These are phyloP conservation scores for Annulohypoxylon stygium DNA, from an alignment of 495 filamentous ascomycete genomes.

Conservation along the genomic window DNA sequence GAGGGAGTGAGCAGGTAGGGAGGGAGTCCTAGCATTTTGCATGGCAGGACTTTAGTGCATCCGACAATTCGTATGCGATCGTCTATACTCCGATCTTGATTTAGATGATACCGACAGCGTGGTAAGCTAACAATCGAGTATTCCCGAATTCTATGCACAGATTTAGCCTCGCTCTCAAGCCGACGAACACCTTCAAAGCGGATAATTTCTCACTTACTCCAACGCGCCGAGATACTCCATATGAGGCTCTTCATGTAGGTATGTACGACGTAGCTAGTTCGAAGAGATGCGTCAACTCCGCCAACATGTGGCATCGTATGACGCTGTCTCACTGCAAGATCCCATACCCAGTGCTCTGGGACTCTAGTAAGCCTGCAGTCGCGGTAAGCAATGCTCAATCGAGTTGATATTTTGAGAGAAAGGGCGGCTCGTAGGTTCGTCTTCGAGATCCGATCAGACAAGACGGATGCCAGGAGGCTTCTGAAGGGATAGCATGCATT, in stretches of 20 bases:
- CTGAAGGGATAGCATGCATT: neutral
- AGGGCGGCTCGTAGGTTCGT: slow-evolving; percentile 3
- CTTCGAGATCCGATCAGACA: neutral
- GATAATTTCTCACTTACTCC: neutral
- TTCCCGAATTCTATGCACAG: neutral
- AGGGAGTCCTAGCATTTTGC: neutral
- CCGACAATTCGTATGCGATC: neutral
- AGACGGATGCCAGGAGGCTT: neutral
- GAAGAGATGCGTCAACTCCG: neutral
- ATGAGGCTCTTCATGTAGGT: neutral
- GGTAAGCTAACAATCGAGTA: neutral
- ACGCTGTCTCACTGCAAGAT: neutral
- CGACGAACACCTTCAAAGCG: neutral
- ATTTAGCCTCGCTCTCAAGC: neutral
- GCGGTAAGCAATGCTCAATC: neutral
- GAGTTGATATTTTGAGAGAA: neutral
- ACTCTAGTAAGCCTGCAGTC: neutral
- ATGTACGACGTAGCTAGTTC: neutral
- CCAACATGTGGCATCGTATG: neutral
- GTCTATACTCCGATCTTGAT: neutral
- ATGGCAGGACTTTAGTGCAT: neutral
- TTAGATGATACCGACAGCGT: neutral
- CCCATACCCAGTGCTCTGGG: neutral
- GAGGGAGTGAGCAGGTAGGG: neutral
- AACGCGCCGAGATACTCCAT: neutral